These are phyloP conservation scores for Cyclotella baltica DNA, from an alignment of 108 stramenopile genomes.

Conservation along the genomic window DNA sequence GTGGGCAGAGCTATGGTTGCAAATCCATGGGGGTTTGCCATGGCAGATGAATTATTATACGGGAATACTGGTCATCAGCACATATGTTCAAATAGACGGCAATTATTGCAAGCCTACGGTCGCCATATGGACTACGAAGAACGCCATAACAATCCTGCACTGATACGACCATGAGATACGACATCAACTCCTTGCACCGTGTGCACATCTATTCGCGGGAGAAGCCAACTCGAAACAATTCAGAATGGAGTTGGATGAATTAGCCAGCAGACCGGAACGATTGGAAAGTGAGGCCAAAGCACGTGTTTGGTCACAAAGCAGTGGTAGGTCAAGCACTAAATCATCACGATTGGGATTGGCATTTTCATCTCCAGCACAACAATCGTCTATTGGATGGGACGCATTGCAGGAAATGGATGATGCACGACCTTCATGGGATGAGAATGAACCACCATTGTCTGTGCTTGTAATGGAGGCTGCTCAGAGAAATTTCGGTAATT, in stretches of 20 bases:
- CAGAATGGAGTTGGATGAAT: constrained; percentile 80
- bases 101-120: constrained; percentile 74
- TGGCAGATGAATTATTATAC: constrained; percentile 77
- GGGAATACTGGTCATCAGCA: constrained; percentile 9
- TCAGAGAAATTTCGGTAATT: constrained; percentile 65
- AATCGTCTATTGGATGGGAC: not conserved
- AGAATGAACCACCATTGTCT: constrained; percentile 66
- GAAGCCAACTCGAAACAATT: constrained; percentile 82
- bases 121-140: constrained; percentile 79
- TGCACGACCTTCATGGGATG: constrained; percentile 1
- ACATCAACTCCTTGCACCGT: constrained; percentile 72
- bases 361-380: not conserved
- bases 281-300: constrained; percentile 26
- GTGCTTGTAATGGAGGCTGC: constrained; percentile 83
- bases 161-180: too few species aligned
- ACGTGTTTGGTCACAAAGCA: not conserved
- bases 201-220: constrained; percentile 79
- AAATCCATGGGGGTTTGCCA: constrained; percentile 91
- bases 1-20: constrained; percentile 80
- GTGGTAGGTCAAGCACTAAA: not conserved
- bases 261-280: constrained; percentile 67
- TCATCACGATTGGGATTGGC: not conserved
- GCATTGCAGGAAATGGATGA: not conserved
- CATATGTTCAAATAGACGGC: constrained; percentile 60
- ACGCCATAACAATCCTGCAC: constrained; percentile 57